Base-by-base conservation (phyloP, 345 rosid species). In the Eucalyptus dawsonii region DNA sequence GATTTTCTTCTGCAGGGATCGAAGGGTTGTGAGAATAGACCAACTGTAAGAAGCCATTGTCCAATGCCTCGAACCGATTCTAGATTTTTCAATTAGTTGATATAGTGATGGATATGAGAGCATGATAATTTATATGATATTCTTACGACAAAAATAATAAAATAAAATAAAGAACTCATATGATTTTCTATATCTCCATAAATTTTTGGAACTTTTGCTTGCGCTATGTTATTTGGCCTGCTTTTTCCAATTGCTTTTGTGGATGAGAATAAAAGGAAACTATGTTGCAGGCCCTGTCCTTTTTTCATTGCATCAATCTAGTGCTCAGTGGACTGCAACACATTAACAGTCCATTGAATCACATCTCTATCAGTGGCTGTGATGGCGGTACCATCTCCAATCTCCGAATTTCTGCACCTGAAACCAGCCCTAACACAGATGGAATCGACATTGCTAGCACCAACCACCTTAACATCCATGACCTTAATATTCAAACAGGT, bases 341-440 rank as follows among this genome's bases (percentile, higher is more conserved):
- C 50, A 6, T 76, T 10, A 87, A 93, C 86, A 92, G 93, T 86
- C 94, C 91, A 34, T 87, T 1, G 40, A 51, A 10, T n/a, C 95
- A 94, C 50, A 89, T 94, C 62, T 2, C 72, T 5, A 25, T 94
- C 12, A 13, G 24, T 86, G 3, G 7, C 11, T 86, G 92, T 86
- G 56, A 44, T 8, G 90, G 69, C 5, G 88, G 76, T 40, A 87
- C 92, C 3, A 85, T 94, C 44, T 92, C 93, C 22, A 88, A 91
- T 81, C 27, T 94, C 80, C 76, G 62, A 13, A 87, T 95, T 50
- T 40, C 7, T 14, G 94, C 94, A n/a, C 95, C 96, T 6, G 86
- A 1, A 8, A 27, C 89, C 9, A 93, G 95, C 72, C 95, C 92
- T 34, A 95, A 94, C 81, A 94, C 95, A 1, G 97, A 95, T 81